Base-by-base conservation (phyloP, 2,329 filamentous ascomycete species). In the Cercospora sp. region DNA sequence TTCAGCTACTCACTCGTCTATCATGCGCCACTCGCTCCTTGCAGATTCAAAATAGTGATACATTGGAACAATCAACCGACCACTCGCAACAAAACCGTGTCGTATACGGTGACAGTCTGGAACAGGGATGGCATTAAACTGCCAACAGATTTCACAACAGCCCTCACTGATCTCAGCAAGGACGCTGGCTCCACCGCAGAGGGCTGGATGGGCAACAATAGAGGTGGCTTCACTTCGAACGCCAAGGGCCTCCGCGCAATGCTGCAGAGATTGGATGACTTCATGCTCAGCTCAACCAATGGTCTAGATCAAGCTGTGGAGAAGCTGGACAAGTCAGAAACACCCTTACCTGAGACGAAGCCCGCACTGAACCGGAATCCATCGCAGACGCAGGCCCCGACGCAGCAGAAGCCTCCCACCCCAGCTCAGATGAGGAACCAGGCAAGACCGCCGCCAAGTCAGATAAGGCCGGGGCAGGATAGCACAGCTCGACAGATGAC, bases 1-100 rank as follows among this genome's bases (percentile, higher is more conserved):
- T 74, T 78, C 33, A 77, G 75, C 60, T 82, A 80, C 71, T 77
- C 77, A 20, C 55, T 84, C 20, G 73, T 73, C 2, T 84, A 83
- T 70, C 71, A 73, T 5, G 78, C 80, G 26, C 82, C 82, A 2
- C 23, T 81, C 72, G 73, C 72, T 2, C 18, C 48, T 8, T 68
- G 71, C 66, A 77, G 73, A 5, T 82, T 84, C 67, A 60, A 36
- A 16, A 33, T 40, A 78, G 2, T 72, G 74, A 2, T 64, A 5
- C 62, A 64, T 18, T 64, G 62, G 62, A 23, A 13, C 31, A n/a
- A 66, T 68, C 26, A 79, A 59, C 13, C 48, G 26, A 31, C 45
- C 45, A 59, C 60, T 65, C 69, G 77, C 13, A 75, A 77, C 13
- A 74, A 73, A 6, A 51, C 82, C 3, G 13, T 18, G 36, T 65